These are phyloP conservation scores for Fusarium musae DNA, from an alignment of 2,329 filamentous ascomycete species.

Conservation along the genomic window DNA sequence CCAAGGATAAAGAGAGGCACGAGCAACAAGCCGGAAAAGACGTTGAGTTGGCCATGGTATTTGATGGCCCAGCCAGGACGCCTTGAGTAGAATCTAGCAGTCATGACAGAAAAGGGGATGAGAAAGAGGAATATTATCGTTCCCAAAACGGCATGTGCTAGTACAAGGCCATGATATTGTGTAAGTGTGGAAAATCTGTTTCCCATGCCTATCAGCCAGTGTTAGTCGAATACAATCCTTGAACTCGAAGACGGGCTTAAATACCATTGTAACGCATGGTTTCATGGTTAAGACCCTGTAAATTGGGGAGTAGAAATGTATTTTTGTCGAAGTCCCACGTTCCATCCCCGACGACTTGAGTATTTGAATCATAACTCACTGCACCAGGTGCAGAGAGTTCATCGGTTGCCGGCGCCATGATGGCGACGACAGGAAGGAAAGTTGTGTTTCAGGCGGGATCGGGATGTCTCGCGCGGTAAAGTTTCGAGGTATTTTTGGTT, in stretches of 20 bases:
- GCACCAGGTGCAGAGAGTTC: conserved; percentile 76
- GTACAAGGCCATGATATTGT: conserved; percentile 77
- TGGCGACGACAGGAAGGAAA: conserved; percentile 54
- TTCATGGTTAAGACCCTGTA: conserved; percentile 80
- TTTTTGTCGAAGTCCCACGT: conserved; percentile 85
- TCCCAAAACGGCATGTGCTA: conserved; percentile 77
- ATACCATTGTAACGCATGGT: conserved; percentile 88
- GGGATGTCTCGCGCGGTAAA: conserved; percentile 15
- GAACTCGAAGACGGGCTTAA: neutral
- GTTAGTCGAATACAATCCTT: conserved; percentile 18
- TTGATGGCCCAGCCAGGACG: conserved; percentile 70
- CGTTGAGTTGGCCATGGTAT: conserved; percentile 79
- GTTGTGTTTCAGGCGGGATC: conserved; percentile 38
- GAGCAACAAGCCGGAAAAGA: conserved; percentile 73
- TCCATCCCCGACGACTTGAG: conserved; percentile 82
- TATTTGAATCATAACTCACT: conserved; percentile 77
- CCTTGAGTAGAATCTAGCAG: conserved; percentile 75
- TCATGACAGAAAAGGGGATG: conserved; percentile 78
- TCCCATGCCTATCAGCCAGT: conserved; percentile 73
- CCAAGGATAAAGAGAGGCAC: conserved; percentile 80
- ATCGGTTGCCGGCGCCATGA: conserved; percentile 69
- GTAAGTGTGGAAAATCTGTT: conserved; percentile 77
- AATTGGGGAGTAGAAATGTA: conserved; percentile 80
- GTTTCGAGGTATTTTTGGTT: neutral
- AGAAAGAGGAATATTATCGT: conserved; percentile 79